Conservation (phyloP, 495 filamentous ascomycete genomes). For the Lichenothelia convexa region DNA sequence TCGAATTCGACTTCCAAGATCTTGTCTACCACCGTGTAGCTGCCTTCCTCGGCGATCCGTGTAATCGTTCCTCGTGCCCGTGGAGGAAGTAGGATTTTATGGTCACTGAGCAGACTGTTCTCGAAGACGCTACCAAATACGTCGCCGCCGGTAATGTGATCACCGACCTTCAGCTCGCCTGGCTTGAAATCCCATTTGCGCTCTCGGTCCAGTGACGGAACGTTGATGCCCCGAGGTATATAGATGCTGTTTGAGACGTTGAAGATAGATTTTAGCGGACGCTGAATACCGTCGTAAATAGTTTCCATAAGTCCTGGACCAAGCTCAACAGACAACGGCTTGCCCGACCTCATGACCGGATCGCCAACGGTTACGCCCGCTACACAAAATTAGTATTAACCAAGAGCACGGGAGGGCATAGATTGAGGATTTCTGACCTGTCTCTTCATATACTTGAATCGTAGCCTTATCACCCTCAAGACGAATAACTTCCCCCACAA, state of each 20-base stretch:
- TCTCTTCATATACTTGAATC: conserved; percentile 98
- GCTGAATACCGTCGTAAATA: conserved; percentile 98
- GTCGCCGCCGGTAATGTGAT: conserved; percentile 91
- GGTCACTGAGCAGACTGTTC: conserved; percentile 86
- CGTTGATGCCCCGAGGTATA: conserved; percentile 86
- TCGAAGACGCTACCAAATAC: conserved; percentile 88
- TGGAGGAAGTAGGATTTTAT: conserved; percentile 90
- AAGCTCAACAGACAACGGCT: conserved; percentile 91
- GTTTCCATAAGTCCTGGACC: conserved; percentile 96
- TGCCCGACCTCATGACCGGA: conserved; percentile 73
- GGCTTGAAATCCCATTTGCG: conserved; percentile 95
- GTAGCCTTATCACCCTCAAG: conserved; percentile 90
- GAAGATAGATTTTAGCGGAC: conserved; percentile 72
- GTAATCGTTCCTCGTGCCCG: conserved; percentile 84
- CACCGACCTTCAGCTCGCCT: conserved; percentile 67
- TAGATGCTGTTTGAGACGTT: conserved; percentile 70
- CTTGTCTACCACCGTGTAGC: conserved; percentile 87
- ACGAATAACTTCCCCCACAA: conserved; percentile 95
- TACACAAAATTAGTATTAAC: conserved; percentile 15
- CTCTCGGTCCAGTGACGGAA: conserved; percentile 69
- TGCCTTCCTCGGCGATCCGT: conserved; percentile 67
- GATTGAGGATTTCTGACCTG: conserved; percentile 38
- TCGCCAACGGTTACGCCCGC: conserved; percentile 94
- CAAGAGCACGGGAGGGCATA: conserved; percentile 1
- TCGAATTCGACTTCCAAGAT: conserved; percentile 94